Evolutionary conservation across 441 rosid genomes (phyloP).

Genomic region (Aquilaria agallochum): DNA sequence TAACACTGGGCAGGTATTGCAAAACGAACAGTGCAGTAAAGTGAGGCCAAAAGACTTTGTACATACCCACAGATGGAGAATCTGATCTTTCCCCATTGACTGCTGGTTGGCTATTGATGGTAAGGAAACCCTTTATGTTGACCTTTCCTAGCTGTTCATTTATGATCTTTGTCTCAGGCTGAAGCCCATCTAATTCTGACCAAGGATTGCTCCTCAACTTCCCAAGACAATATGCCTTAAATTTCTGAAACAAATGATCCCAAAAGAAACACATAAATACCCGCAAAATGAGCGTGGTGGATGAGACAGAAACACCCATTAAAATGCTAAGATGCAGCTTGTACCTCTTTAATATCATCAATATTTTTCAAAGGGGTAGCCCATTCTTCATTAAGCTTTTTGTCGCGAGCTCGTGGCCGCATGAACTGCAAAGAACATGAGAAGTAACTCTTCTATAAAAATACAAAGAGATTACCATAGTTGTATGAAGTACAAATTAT

Average conservation of each 20-base stretch:
- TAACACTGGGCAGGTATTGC: too few relatives aligned
- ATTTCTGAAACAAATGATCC: conserved; percentile 53
- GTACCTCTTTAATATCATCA: conserved; percentile 83
- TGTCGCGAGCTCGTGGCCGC: conserved; percentile 87
- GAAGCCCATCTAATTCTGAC: conserved; percentile 93
- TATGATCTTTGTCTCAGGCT: conserved; percentile 90
- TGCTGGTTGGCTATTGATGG: conserved; percentile 98
- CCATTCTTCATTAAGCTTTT: conserved; percentile 92
- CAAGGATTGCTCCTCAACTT: conserved; percentile 83
- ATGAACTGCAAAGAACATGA: conserved; percentile 50
- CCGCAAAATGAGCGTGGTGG: conserved; percentile 1
- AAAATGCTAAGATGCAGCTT: conserved; percentile 6
- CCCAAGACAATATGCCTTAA: conserved; percentile 76
- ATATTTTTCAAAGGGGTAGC: conserved; percentile 56
- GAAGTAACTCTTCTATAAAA: too few relatives aligned
- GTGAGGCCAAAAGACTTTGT: background rate
- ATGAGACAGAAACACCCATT: conserved; percentile 3
- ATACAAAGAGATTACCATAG: too few relatives aligned
- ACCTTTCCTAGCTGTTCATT: conserved; percentile 76
- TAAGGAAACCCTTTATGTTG: conserved; percentile 83
- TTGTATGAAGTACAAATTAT: too few relatives aligned
- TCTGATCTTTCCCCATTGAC: conserved; percentile 85
- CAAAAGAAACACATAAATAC: conserved; percentile 8
- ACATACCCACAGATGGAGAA: conserved; percentile 76
- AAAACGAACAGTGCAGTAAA: too few relatives aligned